Conservation (phyloP, 768 basidiomycete genomes). For the Pleurotus tuber-regium region DNA sequence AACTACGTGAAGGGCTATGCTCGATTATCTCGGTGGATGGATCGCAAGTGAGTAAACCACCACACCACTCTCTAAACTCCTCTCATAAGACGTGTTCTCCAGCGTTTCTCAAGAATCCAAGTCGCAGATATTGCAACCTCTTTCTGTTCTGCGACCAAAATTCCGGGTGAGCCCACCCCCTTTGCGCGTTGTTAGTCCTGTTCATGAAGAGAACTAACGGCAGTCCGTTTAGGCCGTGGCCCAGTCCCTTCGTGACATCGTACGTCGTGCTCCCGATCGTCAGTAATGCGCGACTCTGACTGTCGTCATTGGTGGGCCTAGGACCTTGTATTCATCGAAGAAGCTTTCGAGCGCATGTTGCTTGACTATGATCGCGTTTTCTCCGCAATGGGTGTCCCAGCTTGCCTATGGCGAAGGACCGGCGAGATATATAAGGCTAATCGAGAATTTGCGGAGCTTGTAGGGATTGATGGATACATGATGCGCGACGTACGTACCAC, state of each 20-base stretch:
- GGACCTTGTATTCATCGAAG: conserved; percentile 97
- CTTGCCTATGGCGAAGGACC: conserved; percentile 94
- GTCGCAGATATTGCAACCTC: conserved; percentile 86
- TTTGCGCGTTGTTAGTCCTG: background rate
- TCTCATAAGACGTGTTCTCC: background rate
- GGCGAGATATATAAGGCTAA: conserved; percentile 99
- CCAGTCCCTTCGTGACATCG: conserved; percentile 81
- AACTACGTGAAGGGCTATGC: conserved; percentile 97
- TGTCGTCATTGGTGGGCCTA: conserved; percentile 27
- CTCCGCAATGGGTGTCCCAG: conserved; percentile 95
- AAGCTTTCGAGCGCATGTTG: conserved; percentile 92
- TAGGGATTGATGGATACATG: conserved; percentile 84
- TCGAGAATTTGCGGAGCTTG: conserved; percentile 88
- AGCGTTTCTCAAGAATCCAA: conserved; percentile 90
- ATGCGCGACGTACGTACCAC: conserved; percentile 71
- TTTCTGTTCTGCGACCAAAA: conserved; percentile 82
- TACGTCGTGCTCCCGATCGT: conserved; percentile 28
- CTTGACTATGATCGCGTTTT: conserved; percentile 95
- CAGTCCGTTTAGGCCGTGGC: conserved; percentile 59
- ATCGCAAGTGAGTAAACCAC: conserved; percentile 61
- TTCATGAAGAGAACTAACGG: background rate
- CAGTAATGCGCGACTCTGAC: background rate
- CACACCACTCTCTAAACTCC: background rate
- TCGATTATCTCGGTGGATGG: conserved; percentile 92
- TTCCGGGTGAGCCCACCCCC: conserved; percentile 58